phyloP scores from a whole-genome alignment of 2,329 filamentous ascomycete species.

The Huntiella abstrusa region DNA sequence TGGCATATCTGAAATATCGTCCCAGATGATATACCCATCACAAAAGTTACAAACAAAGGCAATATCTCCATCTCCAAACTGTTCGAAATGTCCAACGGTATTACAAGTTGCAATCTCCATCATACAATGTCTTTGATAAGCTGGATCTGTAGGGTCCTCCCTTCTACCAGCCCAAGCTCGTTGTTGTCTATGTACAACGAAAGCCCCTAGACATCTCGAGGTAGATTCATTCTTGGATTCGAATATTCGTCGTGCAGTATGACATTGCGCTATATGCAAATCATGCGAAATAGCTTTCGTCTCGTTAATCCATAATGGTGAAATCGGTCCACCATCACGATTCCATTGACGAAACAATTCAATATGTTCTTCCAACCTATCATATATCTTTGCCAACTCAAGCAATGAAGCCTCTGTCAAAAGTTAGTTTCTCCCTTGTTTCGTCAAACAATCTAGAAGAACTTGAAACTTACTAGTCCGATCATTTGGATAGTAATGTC shows the following conservation, averaged over 20 bases:
- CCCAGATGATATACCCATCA: conserved; percentile 40
- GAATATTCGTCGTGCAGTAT: conserved; percentile 37
- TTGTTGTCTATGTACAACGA: conserved; percentile 32
- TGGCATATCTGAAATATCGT: conserved; percentile 34
- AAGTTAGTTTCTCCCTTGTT: not conserved
- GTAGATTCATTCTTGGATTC: conserved; percentile 28
- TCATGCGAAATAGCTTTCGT: conserved; percentile 29
- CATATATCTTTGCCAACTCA: conserved; percentile 28
- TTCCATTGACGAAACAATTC: conserved; percentile 36
- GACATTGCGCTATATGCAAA: conserved; percentile 39
- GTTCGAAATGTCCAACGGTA: conserved; percentile 34
- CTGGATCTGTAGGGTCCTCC: conserved; percentile 16
- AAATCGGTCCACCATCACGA: conserved; percentile 33
- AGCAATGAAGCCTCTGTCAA: conserved; percentile 31
- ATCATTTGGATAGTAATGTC: conserved; percentile 39
- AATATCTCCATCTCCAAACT: conserved; percentile 33
- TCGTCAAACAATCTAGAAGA: not conserved
- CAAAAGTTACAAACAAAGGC: conserved; percentile 44
- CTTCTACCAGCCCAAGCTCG: conserved; percentile 14
- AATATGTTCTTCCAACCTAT: conserved; percentile 28
- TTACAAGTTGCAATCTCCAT: conserved; percentile 34
- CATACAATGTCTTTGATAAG: conserved; percentile 22
- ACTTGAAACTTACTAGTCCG: conserved; percentile 6
- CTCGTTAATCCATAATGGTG: conserved; percentile 35
- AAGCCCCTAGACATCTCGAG: conserved; percentile 35